Percentiles rank a stretch among this genome's conserved stretches.
Conservation (phyloP, 129 eudicot species). For the Flaveria trinervia region DNA sequence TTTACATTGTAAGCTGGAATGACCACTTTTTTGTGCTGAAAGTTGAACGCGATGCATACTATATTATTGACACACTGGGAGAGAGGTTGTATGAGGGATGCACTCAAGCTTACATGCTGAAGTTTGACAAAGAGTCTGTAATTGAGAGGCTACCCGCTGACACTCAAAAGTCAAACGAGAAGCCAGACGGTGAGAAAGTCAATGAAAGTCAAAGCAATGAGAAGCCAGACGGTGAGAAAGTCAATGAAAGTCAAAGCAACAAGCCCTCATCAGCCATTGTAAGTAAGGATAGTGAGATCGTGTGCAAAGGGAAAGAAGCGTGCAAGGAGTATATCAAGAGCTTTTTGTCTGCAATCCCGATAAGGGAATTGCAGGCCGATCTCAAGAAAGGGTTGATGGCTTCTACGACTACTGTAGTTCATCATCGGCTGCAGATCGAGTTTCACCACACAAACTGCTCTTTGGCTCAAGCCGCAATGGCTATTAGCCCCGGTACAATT, state of each 20-base stretch:
- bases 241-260: background rate
- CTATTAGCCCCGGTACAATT: slow-evolving; percentile 6
- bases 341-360: slow-evolving; percentile 20
- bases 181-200: background rate
- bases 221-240: background rate
- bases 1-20: slow-evolving; percentile 21
- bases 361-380: slow-evolving; percentile 13
- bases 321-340: slow-evolving; percentile 17
- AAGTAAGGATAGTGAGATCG: background rate
- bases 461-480: slow-evolving; percentile 2
- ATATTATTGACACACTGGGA: slow-evolving; percentile 13
- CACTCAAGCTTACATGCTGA: slow-evolving; percentile 15
- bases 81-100: slow-evolving; percentile 15
- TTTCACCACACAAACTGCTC: slow-evolving; percentile 20
- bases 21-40: slow-evolving; percentile 15
- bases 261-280: background rate
- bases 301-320: slow-evolving; percentile 1
- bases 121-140: slow-evolving; percentile 13
- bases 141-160: background rate
- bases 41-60: slow-evolving; percentile 8
- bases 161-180: slow-evolving; percentile 1
- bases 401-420: slow-evolving; percentile 1
- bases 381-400: slow-evolving; percentile 12
- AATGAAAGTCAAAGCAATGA: background rate
- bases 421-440: slow-evolving; percentile 16